A percentile compares a stretch with the other conserved stretches of the same genome.
Evolutionary conservation across 257 asterid genomes (phyloP).

Genomic region (Solanum infundibuliforme): DNA sequence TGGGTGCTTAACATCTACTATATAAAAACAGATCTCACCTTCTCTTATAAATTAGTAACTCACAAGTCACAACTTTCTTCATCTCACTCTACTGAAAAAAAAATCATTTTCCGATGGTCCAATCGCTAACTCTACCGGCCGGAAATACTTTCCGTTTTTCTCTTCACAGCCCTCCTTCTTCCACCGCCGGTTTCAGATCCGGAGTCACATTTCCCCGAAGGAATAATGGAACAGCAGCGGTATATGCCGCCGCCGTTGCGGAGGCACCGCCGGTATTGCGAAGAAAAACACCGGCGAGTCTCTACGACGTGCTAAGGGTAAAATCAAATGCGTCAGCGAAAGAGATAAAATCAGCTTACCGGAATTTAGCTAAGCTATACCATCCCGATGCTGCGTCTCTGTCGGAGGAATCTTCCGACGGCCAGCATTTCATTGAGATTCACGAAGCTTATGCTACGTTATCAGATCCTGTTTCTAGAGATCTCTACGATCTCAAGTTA

Average conservation of each 20-base stretch:
- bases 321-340: constrained; percentile 44
- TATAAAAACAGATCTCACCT: not conserved
- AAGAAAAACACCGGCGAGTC: constrained; percentile 15
- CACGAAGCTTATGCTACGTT: constrained; percentile 66
- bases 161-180: not conserved
- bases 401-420: constrained; percentile 35
- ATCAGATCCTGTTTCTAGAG: constrained; percentile 69
- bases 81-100: not conserved
- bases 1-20: not conserved
- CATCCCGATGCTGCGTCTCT: constrained; percentile 47
- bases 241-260: constrained; percentile 40
- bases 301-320: constrained; percentile 63
- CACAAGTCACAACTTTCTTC: not conserved
- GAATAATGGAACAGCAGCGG: not conserved
- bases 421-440: constrained; percentile 62
- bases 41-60: not conserved
- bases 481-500: constrained; percentile 44
- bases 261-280: constrained; percentile 16
- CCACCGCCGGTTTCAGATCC: not conserved
- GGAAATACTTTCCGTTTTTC: not conserved
- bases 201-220: not conserved
- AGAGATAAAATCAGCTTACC: constrained; percentile 80
- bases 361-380: constrained; percentile 71
- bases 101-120: constrained; percentile 6
- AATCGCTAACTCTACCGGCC: not conserved